Conservation (phyloP, 257 asterid species). For the Solanum etuberosum region DNA sequence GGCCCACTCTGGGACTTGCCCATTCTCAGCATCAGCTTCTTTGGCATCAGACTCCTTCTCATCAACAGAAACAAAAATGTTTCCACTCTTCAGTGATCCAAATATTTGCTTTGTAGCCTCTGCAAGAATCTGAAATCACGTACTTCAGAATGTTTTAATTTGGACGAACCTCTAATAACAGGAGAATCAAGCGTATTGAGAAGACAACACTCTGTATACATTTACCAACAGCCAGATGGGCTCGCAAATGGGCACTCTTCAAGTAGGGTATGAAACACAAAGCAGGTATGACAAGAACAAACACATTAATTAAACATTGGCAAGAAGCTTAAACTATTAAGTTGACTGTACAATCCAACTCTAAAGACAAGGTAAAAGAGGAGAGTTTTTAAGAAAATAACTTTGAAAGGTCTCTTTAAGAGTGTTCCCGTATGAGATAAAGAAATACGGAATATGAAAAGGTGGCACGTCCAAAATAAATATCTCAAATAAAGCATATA, state of each 20-base stretch:
- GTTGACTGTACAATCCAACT: neutral
- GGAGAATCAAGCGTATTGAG: neutral
- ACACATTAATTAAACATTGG: neutral
- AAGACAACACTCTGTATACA: neutral
- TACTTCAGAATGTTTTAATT: constrained; percentile 2
- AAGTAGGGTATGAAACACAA: neutral
- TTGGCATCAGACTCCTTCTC: constrained; percentile 38
- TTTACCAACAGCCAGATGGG: neutral
- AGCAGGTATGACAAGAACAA: neutral
- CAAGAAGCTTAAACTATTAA: neutral
- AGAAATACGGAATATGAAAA: neutral
- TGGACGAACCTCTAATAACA: neutral
- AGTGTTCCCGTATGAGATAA: neutral
- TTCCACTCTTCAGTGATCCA: constrained; percentile 50
- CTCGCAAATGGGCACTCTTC: neutral
- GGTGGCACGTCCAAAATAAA: neutral
- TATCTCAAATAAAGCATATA: neutral
- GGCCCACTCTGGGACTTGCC: constrained; percentile 81
- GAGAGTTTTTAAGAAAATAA: neutral
- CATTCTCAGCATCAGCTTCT: constrained; percentile 22
- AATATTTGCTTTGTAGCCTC: constrained; percentile 71
- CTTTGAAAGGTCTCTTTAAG: neutral
- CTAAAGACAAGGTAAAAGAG: neutral
- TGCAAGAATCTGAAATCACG: constrained; percentile 68
- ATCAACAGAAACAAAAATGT: constrained; percentile 31